Conservation (phyloP, 345 rosid genomes). For the Leavenworthia alabamica region DNA sequence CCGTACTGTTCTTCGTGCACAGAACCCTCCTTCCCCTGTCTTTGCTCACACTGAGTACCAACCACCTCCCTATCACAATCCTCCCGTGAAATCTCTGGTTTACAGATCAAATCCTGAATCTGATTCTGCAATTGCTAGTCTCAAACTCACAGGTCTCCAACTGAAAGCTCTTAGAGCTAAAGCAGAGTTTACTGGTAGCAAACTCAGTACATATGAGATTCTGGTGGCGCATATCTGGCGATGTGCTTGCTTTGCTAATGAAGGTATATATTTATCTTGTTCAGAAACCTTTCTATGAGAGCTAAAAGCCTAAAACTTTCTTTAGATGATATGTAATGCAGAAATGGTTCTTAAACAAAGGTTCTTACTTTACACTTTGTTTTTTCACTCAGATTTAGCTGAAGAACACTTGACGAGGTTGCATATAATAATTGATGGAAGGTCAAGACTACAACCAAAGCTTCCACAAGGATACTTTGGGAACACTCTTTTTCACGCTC, state of each 20-base stretch:
- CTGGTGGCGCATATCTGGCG: constrained; percentile 38
- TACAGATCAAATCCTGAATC: constrained; percentile 21
- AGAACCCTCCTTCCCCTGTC: constrained; percentile 30
- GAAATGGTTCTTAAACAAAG: neutral
- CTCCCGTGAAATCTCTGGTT: neutral
- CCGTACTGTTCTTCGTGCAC: constrained; percentile 29
- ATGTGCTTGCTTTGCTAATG: constrained; percentile 32
- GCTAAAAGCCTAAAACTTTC: neutral
- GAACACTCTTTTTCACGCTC: constrained; percentile 32
- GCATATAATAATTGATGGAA: constrained; percentile 36
- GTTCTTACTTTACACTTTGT: neutral
- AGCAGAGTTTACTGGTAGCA: constrained; percentile 7
- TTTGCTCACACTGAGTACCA: constrained; percentile 37
- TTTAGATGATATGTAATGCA: neutral
- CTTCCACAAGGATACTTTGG: constrained; percentile 42
- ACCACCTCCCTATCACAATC: constrained; percentile 31
- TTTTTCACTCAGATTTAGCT: constrained; percentile 7
- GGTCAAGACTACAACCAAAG: constrained; percentile 36
- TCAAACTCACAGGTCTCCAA: constrained; percentile 32
- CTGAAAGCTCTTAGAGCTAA: constrained; percentile 27
- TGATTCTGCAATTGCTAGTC: constrained; percentile 13
- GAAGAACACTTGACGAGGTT: constrained; percentile 28
- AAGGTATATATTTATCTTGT: constrained; percentile 14
- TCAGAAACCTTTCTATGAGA: neutral
- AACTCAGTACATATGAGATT: constrained; percentile 26